Evolutionary conservation across 2,329 filamentous ascomycete species (phyloP).

Genomic region (Zasmidium angulare): DNA sequence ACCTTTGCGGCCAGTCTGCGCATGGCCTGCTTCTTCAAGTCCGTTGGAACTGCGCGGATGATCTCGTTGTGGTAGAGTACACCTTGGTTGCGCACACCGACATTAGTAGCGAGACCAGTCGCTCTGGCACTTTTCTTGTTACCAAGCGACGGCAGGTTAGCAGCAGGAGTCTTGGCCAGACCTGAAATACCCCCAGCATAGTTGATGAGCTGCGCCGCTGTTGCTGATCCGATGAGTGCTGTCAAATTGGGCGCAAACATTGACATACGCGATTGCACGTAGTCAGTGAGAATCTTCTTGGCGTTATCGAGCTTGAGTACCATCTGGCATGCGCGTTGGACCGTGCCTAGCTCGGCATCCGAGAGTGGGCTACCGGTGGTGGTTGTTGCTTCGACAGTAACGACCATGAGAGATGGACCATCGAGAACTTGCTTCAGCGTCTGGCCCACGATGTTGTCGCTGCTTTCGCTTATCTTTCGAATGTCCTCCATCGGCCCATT

Average conservation of each 20-base stretch:
- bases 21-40: conserved; percentile 90
- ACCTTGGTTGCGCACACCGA: conserved; percentile 85
- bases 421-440: conserved; percentile 80
- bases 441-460: conserved; percentile 73
- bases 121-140: conserved; percentile 80
- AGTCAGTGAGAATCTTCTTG: conserved; percentile 83
- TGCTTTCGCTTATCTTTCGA: conserved; percentile 72
- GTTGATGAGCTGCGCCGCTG: conserved; percentile 94
- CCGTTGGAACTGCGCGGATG: conserved; percentile 77
- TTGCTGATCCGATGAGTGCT: conserved; percentile 83
- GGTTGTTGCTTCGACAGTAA: conserved; percentile 90
- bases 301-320: conserved; percentile 83
- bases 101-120: conserved; percentile 82
- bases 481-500: conserved; percentile 91
- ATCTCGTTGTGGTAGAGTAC: conserved; percentile 91
- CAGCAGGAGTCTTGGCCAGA: conserved; percentile 87
- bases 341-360: conserved; percentile 69
- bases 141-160: conserved; percentile 87
- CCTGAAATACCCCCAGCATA: conserved; percentile 85
- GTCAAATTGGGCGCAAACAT: conserved; percentile 94
- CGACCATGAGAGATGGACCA: conserved; percentile 89
- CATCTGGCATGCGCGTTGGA: conserved; percentile 81
- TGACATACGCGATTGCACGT: conserved; percentile 95
- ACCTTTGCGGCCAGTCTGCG: conserved; percentile 92
- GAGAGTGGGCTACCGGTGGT: conserved; percentile 78